phyloP scores from a whole-genome alignment of 1,139 yeast species.

The Yamadazyma triangularis region DNA sequence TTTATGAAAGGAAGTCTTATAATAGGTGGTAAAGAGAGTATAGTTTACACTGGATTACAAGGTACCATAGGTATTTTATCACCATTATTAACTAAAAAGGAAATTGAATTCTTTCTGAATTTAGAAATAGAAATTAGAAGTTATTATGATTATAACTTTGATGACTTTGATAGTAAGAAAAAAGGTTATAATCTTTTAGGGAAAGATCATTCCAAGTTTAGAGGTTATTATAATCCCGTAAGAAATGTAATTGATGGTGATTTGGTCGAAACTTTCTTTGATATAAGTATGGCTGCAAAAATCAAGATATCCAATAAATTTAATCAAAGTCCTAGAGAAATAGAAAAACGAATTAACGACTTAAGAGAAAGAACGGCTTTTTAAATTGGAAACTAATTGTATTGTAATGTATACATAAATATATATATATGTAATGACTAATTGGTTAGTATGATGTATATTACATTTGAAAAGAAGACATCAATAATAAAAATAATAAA shows the following conservation, averaged over 20 bases:
- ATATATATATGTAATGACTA: conserved; percentile 3
- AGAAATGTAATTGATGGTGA: conserved; percentile 86
- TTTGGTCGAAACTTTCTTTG: conserved; percentile 55
- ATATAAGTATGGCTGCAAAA: conserved; percentile 35
- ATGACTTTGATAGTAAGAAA: conserved; percentile 24
- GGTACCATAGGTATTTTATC: conserved; percentile 75
- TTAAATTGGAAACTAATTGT: conserved; percentile 8
- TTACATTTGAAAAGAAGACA: conserved; percentile 3
- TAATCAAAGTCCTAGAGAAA: conserved; percentile 54
- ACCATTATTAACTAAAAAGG: conserved; percentile 63
- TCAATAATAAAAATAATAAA: no score
- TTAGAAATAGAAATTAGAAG: conserved; percentile 50
- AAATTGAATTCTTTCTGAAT: conserved; percentile 53
- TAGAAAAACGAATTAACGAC: conserved; percentile 58
- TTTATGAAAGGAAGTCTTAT: conserved; percentile 51
- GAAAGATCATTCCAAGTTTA: conserved; percentile 60
- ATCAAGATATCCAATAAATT: conserved; percentile 47
- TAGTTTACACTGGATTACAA: conserved; percentile 71
- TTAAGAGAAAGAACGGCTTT: conserved; percentile 49
- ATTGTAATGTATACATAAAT: neutral
- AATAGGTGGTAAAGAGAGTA: conserved; percentile 61
- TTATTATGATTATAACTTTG: conserved; percentile 22
- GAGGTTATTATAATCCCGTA: conserved; percentile 78
- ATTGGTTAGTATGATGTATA: conserved; percentile 4
- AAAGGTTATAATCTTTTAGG: conserved; percentile 42